Base-by-base conservation (phyloP, 192 early-diverging fungal species). In the Backusella sp. region DNA sequence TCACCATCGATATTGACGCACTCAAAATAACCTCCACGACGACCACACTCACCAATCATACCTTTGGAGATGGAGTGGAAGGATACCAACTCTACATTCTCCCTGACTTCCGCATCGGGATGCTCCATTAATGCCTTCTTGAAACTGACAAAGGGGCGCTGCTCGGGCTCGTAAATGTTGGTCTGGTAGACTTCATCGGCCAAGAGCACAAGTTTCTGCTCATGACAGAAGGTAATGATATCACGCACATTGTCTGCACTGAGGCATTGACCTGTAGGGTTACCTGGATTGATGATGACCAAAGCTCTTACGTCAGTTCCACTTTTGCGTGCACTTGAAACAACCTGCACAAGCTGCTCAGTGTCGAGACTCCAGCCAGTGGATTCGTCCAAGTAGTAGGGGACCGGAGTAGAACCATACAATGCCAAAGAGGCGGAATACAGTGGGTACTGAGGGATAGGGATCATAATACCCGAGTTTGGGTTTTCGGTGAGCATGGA, bases 151-250 rank as follows among this genome's bases (percentile, higher is more conserved):
- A 98, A 99, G 28, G 98, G 98, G 23, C 91, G 90, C 15, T 89
- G 79, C 21, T 82, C 79, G 23, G 90, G 90, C 11, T 87, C 83
- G 87, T 98, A 98, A 66, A 96, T 92, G 83, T 98, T 98, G 74
- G 95, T 92, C 86, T 99, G 98, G 83, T 99, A 99, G 32, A 99
- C 98, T 79, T 99, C 98, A 82, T 99, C 98, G 0, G 98, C 98
- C 32, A 99, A 78, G 6, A 99, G 77, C 7, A 98, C 90, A 42
- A 99, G 82, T 19, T 78, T 87, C 79, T 99, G 91, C 65, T 84
- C 79, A 75, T 92, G 86, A 81, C 96, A 97, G 80, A 98, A 96
- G 39, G 88, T 86, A 70, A 99, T 90, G 66, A 99, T 92, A 85
- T 96, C 93, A 12, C 82, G 84, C 86, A 99, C 97, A 77, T 95